These are phyloP conservation scores for Globisporangium cederbergense DNA, from an alignment of 352 stramenopile species.

Conservation along the genomic window DNA sequence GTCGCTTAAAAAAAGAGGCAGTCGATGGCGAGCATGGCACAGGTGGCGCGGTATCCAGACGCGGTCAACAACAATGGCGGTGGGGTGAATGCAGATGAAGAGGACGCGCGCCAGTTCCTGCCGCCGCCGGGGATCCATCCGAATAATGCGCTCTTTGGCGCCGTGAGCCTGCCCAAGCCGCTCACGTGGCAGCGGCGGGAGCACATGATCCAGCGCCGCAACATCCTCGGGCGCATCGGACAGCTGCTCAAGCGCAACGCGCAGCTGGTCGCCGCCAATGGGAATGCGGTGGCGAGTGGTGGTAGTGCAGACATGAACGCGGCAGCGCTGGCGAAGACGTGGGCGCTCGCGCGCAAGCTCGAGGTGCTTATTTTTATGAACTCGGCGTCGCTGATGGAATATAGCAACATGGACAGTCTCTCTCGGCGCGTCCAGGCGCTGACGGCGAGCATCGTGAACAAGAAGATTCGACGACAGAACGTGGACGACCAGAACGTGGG, in stretches of 20 bases:
- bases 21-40: conserved; percentile 13
- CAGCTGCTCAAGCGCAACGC: conserved; percentile 61
- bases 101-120: conserved; percentile 27
- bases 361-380: conserved; percentile 83
- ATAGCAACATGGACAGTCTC: conserved; percentile 76
- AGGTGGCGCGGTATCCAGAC: conserved; percentile 14
- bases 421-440: conserved; percentile 75
- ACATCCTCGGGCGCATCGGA: conserved; percentile 64
- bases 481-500: conserved; percentile 5
- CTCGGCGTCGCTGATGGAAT: conserved; percentile 79
- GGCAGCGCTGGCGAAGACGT: conserved; percentile 44
- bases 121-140: conserved; percentile 61
- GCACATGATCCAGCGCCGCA: conserved; percentile 62
- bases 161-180: conserved; percentile 60
- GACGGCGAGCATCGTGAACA: conserved; percentile 80
- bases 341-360: conserved; percentile 74
- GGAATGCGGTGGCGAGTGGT: not conserved
- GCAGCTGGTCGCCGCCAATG: conserved; percentile 24
- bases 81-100: not conserved
- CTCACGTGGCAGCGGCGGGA: conserved; percentile 81
- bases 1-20: not conserved
- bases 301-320: conserved; percentile 1
- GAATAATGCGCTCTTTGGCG: conserved; percentile 74
- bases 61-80: not conserved
- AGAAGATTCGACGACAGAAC: conserved; percentile 68